phyloP scores from a whole-genome alignment of 2,329 filamentous ascomycete species.

The Penicillium janthinellum region DNA sequence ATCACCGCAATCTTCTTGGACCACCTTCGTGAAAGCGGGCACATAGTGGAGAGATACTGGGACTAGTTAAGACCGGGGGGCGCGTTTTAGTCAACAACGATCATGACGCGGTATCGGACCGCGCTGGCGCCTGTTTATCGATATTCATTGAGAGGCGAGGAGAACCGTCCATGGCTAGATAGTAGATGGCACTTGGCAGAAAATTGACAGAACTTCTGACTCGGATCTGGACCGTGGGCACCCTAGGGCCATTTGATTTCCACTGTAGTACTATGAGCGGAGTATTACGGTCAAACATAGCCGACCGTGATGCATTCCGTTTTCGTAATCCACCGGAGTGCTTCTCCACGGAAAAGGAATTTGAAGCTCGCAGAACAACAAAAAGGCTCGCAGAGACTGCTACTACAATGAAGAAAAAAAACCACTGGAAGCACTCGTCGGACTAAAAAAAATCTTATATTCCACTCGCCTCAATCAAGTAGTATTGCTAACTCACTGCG shows the following conservation, averaged over 20 bases:
- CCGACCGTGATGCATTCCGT: neutral
- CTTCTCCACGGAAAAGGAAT: neutral
- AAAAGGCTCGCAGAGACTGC: neutral
- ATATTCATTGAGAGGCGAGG: no score
- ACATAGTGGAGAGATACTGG: conserved; percentile 3
- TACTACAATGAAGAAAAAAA: neutral
- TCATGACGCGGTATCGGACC: neutral
- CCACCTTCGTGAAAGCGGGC: conserved; percentile 1
- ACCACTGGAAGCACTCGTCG: neutral
- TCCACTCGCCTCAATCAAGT: conserved; percentile 10
- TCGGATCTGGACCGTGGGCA: neutral
- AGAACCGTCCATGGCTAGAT: no score
- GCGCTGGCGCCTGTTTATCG: neutral
- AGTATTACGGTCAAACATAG: neutral
- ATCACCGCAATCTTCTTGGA: neutral
- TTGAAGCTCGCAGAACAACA: neutral
- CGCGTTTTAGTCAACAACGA: conserved; percentile 2
- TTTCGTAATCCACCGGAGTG: neutral
- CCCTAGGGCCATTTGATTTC: neutral
- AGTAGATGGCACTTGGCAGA: neutral
- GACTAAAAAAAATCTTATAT: neutral
- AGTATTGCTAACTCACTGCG: neutral
- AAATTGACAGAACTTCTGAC: neutral
- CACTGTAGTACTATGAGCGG: neutral
- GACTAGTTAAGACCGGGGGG: conserved; percentile 14